These are phyloP conservation scores for Pleurostoma richardsiae DNA, from an alignment of 2,329 filamentous ascomycete species.

Conservation along the genomic window DNA sequence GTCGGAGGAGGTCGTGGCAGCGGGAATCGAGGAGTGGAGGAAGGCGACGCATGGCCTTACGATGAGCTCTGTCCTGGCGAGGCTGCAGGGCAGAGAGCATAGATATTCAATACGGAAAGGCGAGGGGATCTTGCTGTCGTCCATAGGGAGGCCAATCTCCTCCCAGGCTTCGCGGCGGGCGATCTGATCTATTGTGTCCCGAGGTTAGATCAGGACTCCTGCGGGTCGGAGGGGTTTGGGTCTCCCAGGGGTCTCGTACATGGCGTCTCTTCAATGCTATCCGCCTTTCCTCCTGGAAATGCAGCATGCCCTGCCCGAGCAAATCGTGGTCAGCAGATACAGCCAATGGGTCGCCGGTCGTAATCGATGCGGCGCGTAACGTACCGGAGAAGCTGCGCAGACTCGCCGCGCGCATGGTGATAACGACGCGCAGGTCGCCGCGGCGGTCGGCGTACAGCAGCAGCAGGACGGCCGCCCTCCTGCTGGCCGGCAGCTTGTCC, in stretches of 20 bases:
- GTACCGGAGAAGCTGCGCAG: slow-evolving; percentile 63
- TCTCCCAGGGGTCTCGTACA: slow-evolving; percentile 34
- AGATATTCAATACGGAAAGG: slow-evolving; percentile 86
- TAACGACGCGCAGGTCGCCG: slow-evolving; percentile 70
- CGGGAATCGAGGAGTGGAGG: slow-evolving; percentile 52
- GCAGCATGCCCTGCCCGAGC: slow-evolving; percentile 62
- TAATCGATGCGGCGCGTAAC: slow-evolving; percentile 2
- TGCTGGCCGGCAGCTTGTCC: slow-evolving; percentile 55
- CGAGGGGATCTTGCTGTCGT: slow-evolving; percentile 61
- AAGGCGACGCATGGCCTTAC: slow-evolving; percentile 76
- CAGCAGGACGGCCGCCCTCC: slow-evolving; percentile 81
- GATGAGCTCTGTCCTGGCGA: slow-evolving; percentile 68
- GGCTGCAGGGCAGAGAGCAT: slow-evolving; percentile 72
- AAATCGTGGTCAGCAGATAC: too few species aligned
- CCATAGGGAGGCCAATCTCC: slow-evolving; percentile 82
- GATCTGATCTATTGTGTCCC: slow-evolving; percentile 56
- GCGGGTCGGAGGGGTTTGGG: slow-evolving; percentile 19
- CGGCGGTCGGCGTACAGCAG: slow-evolving; percentile 79
- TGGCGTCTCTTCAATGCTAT: slow-evolving; percentile 51
- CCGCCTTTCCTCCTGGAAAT: slow-evolving; percentile 74
- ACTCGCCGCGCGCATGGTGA: slow-evolving; percentile 62
- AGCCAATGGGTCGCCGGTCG: background rate
- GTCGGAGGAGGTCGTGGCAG: slow-evolving; percentile 23
- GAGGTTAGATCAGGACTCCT: too few species aligned
- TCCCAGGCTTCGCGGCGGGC: slow-evolving; percentile 87